Base-by-base conservation (phyloP, 805 yeast species). In the Suhomyces sp. region DNA sequence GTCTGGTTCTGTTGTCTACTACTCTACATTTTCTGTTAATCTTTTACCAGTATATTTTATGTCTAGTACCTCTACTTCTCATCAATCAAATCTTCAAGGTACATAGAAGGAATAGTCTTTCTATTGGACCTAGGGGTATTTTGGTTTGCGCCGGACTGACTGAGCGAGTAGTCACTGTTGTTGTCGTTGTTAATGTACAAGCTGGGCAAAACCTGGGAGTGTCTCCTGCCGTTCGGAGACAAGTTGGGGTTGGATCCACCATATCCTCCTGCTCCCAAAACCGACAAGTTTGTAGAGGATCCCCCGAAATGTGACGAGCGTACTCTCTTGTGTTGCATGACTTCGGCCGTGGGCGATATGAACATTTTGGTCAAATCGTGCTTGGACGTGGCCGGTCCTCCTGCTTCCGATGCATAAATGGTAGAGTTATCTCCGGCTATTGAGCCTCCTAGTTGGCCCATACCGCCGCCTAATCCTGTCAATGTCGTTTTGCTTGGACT, bases 311-410 rank as follows among this genome's bases (percentile, higher is more conserved):
- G 64, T 45, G 62, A 54, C 4, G 74, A 64, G 46, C 63, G 62
- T 31, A 61, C 66, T 44, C 74, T 68, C 59, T 70, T 74, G 59
- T 78, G 79, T 52, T 74, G 74, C 81, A 85, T 80, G 15, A 85
- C 86, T 61, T 87, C 90, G 15, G 85, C 85, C 0, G 96, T 89
- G 33, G 96, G 96, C 2, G 94, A 88, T 50, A 88, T 81, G 67
- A 86, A 89, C 80, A 86, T 76, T 50, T 65, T 72, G 38, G 80
- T 76, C 59, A 73, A 67, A 55, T 77, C 81, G 50, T 71, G 70
- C 53, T 70, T 70, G 10, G 74, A 59, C 0, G 76, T 66, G 17
- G 71, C 65, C 12, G 59, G 59, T 13, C 62, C 71, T 9, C 42
- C 42, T 10, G 57, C 55, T 17, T 69, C 74, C 12, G 69, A 64